phyloP scores from a whole-genome alignment of 2,329 filamentous ascomycete genomes.

The Domatiomyces globalis region DNA sequence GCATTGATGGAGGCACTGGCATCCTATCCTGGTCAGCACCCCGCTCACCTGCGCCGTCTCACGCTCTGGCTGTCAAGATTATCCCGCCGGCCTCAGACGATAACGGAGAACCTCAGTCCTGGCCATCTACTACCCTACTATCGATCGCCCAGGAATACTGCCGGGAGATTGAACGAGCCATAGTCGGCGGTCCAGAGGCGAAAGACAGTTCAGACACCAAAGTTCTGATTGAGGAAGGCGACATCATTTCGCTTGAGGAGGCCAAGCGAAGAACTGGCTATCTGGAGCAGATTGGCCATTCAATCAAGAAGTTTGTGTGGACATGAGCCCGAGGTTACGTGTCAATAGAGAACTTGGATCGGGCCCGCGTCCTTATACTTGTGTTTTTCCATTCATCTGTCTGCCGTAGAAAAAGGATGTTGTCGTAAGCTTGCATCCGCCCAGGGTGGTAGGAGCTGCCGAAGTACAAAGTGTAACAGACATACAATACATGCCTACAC shows the following conservation, averaged over 20 bases:
- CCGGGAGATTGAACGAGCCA: slow-evolving; percentile 59
- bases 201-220: slow-evolving; percentile 15
- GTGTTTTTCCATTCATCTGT: too few relatives aligned
- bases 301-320: slow-evolving; percentile 91
- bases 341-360: too few relatives aligned
- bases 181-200: slow-evolving; percentile 25
- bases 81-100: slow-evolving; percentile 19
- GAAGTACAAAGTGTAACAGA: too few relatives aligned
- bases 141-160: slow-evolving; percentile 51
- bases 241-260: slow-evolving; percentile 72
- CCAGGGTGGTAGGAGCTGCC: too few relatives aligned
- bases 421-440: too few relatives aligned
- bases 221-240: slow-evolving; percentile 39
- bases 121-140: slow-evolving; percentile 15
- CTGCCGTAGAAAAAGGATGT: too few relatives aligned
- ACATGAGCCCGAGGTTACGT: slow-evolving; percentile 25
- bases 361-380: too few relatives aligned
- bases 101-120: neutral
- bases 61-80: slow-evolving; percentile 31
- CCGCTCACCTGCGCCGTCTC: slow-evolving; percentile 18
- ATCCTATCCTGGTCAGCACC: slow-evolving; percentile 27
- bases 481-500: too few relatives aligned
- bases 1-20: slow-evolving; percentile 25
- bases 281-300: slow-evolving; percentile 75
- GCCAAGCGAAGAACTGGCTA: slow-evolving; percentile 77